Conservation (phyloP, 2,329 filamentous ascomycete species). For the Keithomyces neogunnii region DNA sequence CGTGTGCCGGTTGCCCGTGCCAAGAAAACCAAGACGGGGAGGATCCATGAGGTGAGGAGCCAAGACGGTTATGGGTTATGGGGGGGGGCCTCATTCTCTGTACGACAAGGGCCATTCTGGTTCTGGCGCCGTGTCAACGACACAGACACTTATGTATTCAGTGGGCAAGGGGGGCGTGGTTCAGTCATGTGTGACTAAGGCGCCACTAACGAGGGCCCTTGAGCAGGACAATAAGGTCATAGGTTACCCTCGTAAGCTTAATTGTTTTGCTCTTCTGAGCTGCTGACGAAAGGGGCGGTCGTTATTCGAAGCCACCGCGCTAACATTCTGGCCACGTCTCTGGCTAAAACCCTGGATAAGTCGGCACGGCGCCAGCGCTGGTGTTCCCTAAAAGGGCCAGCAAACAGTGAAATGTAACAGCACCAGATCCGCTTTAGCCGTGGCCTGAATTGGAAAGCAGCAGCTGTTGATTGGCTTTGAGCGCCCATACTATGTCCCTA, state of each 20-base stretch:
- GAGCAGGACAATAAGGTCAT: slow-evolving; percentile 6
- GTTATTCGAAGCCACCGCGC: neutral
- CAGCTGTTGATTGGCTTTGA: neutral
- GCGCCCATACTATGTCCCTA: neutral
- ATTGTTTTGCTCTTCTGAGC: slow-evolving; percentile 4
- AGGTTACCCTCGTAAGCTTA: slow-evolving; percentile 12
- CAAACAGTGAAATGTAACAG: neutral
- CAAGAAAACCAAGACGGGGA: slow-evolving; percentile 4
- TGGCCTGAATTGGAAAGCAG: neutral
- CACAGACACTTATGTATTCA: no score
- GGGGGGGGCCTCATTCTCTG: no score
- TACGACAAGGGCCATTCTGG: no score
- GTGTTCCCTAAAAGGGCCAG: neutral
- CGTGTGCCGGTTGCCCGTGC: slow-evolving; percentile 9
- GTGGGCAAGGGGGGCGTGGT: neutral
- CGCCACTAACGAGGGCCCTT: neutral
- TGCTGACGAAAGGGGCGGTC: slow-evolving; percentile 7
- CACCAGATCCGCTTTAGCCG: slow-evolving; percentile 3
- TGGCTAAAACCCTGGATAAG: neutral
- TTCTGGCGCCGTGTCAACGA: no score
- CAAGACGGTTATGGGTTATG: neutral
- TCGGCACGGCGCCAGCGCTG: neutral
- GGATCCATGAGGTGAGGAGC: neutral
- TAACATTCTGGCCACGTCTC: no score
- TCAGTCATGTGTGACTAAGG: neutral